Evolutionary conservation across 371 early-diverging fungal species (phyloP).

Genomic region (Batkoa obscura): DNA sequence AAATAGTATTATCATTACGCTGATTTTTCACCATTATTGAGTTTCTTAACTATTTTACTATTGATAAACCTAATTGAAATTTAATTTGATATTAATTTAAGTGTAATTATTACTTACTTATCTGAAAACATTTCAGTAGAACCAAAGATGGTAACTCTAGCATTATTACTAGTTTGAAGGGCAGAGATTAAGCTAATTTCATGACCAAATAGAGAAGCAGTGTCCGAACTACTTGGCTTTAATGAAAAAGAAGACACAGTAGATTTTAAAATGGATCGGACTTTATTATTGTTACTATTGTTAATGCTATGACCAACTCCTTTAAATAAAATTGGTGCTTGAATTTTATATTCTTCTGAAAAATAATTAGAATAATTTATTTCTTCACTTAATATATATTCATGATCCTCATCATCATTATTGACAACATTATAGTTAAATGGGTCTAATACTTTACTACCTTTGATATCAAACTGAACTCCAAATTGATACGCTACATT

Average conservation of each 20-base stretch:
- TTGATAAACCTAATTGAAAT: neutral
- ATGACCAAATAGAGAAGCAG: slow-evolving; percentile 20
- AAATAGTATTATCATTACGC: no score
- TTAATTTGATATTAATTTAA: neutral
- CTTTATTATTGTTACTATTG: slow-evolving; percentile 2
- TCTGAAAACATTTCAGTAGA: slow-evolving; percentile 63
- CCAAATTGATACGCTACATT: slow-evolving; percentile 74
- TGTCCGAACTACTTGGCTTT: slow-evolving; percentile 15
- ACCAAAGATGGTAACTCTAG: slow-evolving; percentile 69
- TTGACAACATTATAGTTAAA: slow-evolving; percentile 24
- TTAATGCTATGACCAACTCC: slow-evolving; percentile 73
- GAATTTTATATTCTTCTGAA: slow-evolving; percentile 11
- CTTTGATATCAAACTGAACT: slow-evolving; percentile 52
- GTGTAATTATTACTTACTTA: slow-evolving; percentile 14
- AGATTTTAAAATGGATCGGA: neutral
- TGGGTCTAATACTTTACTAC: slow-evolving; percentile 47
- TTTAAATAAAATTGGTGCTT: slow-evolving; percentile 39
- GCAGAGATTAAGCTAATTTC: slow-evolving; percentile 47
- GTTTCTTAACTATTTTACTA: neutral
- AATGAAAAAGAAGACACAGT: slow-evolving; percentile 29
- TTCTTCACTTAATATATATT: no score
- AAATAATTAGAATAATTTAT: slow-evolving; percentile 23
- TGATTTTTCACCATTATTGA: neutral
- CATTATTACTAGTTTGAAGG: slow-evolving; percentile 75
- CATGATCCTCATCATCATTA: no score